These are phyloP conservation scores for Fusarium coffeatum DNA, from an alignment of 2,329 filamentous ascomycete species.

Conservation along the genomic window DNA sequence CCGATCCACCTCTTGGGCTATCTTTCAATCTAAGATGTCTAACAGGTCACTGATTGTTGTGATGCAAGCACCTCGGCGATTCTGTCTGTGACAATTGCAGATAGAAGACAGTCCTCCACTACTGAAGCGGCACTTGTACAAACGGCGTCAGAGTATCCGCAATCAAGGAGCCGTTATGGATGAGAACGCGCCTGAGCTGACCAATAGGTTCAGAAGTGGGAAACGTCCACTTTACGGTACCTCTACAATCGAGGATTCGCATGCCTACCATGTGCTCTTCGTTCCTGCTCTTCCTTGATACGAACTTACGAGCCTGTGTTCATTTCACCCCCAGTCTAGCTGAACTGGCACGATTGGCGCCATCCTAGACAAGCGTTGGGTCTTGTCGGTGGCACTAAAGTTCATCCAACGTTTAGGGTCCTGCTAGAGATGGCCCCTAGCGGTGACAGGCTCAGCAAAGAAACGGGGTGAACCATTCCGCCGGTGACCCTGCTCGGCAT, in stretches of 20 bases:
- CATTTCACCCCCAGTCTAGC: constrained; percentile 35
- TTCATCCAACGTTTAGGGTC: constrained; percentile 2
- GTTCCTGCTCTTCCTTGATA: background rate
- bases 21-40: background rate
- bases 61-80: background rate
- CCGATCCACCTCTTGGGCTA: constrained; percentile 29
- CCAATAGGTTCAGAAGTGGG: constrained; percentile 6
- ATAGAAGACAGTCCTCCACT: background rate
- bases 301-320: background rate
- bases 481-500: constrained; percentile 27
- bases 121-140: background rate
- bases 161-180: background rate
- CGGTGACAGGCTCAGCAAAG: constrained; percentile 9
- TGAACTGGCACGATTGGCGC: constrained; percentile 38
- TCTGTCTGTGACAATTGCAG: constrained; percentile 7
- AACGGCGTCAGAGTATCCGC: background rate
- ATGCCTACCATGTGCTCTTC: background rate
- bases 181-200: constrained; percentile 4
- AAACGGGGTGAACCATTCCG: constrained; percentile 35
- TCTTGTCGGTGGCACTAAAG: constrained; percentile 23
- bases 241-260: background rate
- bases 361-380: constrained; percentile 13
- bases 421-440: constrained; percentile 17
- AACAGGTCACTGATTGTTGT: background rate
- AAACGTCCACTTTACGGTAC: background rate